Evolutionary conservation across 768 basidiomycete genomes (phyloP).

Genomic region (Tephrocybe sp.): DNA sequence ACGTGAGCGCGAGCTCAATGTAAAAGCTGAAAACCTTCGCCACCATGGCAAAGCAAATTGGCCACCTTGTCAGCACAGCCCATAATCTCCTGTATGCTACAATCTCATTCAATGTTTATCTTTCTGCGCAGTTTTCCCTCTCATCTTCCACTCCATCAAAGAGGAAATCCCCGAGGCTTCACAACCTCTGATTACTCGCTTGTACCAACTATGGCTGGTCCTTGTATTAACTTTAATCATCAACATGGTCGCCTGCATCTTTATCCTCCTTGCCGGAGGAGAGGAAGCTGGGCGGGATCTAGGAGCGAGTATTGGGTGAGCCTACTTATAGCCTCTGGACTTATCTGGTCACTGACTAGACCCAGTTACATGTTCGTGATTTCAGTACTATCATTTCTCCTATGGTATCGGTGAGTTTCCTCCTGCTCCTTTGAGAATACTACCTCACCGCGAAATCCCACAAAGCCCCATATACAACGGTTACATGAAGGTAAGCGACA

Average conservation of each 20-base stretch:
- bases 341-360: conserved; percentile 22
- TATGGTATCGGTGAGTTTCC: conserved; percentile 86
- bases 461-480: conserved; percentile 93
- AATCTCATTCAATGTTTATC: conserved; percentile 17
- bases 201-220: conserved; percentile 95
- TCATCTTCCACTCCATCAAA: conserved; percentile 91
- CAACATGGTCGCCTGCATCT: conserved; percentile 90
- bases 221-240: conserved; percentile 78
- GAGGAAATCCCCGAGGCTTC: conserved; percentile 88
- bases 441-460: conserved; percentile 6
- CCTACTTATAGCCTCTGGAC: conserved; percentile 18
- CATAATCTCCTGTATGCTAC: conserved; percentile 12
- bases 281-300: conserved; percentile 77
- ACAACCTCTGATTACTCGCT: conserved; percentile 74
- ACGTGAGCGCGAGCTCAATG: conserved; percentile 72
- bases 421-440: conserved; percentile 10
- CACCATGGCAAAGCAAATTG: conserved; percentile 88
- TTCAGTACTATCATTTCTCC: conserved; percentile 75
- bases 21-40: conserved; percentile 68
- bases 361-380: conserved; percentile 80
- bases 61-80: conserved; percentile 72
- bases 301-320: conserved; percentile 81
- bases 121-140: conserved; percentile 71
- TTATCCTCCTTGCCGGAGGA: conserved; percentile 77
- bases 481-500: conserved; percentile 90